Conservation (phyloP, 1,139 yeast genomes). For the Protomyces inundatus region DNA sequence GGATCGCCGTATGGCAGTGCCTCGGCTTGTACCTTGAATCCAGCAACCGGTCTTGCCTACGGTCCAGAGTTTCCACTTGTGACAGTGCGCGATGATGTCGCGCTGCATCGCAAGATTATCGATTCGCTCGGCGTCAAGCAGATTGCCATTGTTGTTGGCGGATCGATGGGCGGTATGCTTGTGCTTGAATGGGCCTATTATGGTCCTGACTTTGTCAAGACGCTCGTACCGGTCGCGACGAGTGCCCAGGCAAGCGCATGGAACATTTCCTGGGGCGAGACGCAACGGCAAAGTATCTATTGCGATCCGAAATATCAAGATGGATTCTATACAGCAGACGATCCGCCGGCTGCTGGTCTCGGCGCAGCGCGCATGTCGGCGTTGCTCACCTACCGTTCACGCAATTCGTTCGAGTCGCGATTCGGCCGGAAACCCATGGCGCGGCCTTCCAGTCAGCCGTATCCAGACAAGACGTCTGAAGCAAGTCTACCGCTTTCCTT, state of each 20-base stretch:
- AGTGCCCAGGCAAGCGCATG: constrained; percentile 94
- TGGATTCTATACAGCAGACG: constrained; percentile 72
- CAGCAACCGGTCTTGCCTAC: constrained; percentile 60
- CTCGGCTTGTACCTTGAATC: constrained; percentile 76
- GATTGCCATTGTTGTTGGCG: constrained; percentile 85
- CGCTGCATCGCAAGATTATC: constrained; percentile 68
- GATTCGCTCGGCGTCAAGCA: constrained; percentile 66
- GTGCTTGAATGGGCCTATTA: constrained; percentile 79
- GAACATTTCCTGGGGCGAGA: constrained; percentile 99
- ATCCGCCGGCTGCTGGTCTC: constrained; percentile 77
- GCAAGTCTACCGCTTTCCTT: constrained; percentile 40
- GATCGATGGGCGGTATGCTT: constrained; percentile 99
- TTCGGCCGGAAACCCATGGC: constrained; percentile 73
- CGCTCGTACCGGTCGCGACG: constrained; percentile 81
- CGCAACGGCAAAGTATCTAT: constrained; percentile 92
- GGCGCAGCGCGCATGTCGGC: constrained; percentile 99
- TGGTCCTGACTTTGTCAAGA: constrained; percentile 63
- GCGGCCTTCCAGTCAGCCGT: constrained; percentile 42
- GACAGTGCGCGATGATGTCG: constrained; percentile 85
- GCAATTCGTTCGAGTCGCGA: constrained; percentile 84
- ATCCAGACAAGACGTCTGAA: constrained; percentile 34
- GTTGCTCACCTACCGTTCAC: constrained; percentile 78
- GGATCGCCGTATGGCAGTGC: constrained; percentile 97
- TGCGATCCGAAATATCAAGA: constrained; percentile 88
- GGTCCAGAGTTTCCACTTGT: constrained; percentile 95